Percentiles rank a stretch among this genome's conserved stretches.
Evolutionary conservation across 2,329 filamentous ascomycete species (phyloP).

Genomic region (Colletotrichum karsti): DNA sequence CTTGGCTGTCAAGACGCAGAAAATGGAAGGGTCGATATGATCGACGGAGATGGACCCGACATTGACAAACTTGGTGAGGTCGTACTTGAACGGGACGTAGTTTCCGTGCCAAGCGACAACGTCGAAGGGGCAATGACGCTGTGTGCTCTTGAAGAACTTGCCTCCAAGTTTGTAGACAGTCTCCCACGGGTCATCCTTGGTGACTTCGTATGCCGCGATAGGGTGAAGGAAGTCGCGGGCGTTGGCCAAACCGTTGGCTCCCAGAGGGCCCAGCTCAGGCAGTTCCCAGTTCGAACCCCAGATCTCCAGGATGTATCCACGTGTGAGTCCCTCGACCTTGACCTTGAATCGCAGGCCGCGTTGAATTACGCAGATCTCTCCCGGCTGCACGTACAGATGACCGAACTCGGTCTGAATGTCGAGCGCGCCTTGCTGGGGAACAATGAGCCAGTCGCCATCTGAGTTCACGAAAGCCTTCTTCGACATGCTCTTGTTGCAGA

Average conservation of each 20-base stretch:
- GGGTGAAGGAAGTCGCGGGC: constrained; percentile 72
- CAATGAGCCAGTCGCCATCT: constrained; percentile 73
- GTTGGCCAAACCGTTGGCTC: constrained; percentile 72
- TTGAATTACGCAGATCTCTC: constrained; percentile 74
- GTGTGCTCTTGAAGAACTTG: constrained; percentile 66
- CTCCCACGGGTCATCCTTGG: constrained; percentile 61
- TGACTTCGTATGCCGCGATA: constrained; percentile 63
- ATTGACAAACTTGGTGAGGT: constrained; percentile 65
- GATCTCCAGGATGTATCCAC: constrained; percentile 74
- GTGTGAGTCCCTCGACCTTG: constrained; percentile 65
- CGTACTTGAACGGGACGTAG: constrained; percentile 69
- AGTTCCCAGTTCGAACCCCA: constrained; percentile 72
- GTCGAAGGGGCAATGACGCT: constrained; percentile 74
- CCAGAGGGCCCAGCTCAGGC: constrained; percentile 73
- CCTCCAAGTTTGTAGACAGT: constrained; percentile 71
- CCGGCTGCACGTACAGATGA: constrained; percentile 69
- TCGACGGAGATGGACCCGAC: constrained; percentile 67
- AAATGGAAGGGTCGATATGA: constrained; percentile 73
- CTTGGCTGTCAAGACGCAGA: constrained; percentile 69
- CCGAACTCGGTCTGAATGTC: constrained; percentile 77
- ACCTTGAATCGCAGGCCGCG: constrained; percentile 65
- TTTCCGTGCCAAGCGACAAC: constrained; percentile 79
- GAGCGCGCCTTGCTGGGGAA: constrained; percentile 70
- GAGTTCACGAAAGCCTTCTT: constrained; percentile 60
- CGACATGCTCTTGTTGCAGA: constrained; percentile 55